These are phyloP conservation scores for Forsythia suspensa DNA, from an alignment of 257 asterid species.

Conservation along the genomic window DNA sequence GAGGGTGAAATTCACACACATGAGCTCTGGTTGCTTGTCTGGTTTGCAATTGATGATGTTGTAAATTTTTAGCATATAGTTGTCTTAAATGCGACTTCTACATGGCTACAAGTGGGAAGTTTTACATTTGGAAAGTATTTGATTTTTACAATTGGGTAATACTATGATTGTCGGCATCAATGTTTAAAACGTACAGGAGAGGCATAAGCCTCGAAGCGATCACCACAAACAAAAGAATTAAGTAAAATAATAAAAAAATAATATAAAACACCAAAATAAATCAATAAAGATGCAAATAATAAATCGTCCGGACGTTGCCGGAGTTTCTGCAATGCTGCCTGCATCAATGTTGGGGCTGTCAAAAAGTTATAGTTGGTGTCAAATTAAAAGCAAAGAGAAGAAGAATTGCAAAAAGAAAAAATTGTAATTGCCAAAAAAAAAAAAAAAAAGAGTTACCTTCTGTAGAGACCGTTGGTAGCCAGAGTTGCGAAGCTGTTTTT, in stretches of 20 bases:
- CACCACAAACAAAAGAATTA: background rate
- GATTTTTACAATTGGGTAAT: background rate
- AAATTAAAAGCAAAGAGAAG: background rate
- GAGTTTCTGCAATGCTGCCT: background rate
- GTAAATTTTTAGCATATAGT: background rate
- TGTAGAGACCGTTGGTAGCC: background rate
- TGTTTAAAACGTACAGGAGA: too few relatives aligned
- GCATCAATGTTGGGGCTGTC: background rate
- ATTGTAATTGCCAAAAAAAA: background rate
- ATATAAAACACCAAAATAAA: background rate
- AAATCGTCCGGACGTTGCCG: background rate
- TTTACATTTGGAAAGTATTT: background rate
- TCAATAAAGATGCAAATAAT: background rate
- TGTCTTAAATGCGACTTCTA: background rate
- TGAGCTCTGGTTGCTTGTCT: background rate
- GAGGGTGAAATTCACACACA: background rate
- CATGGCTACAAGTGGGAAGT: background rate
- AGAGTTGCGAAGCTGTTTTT: background rate
- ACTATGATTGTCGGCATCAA: background rate
- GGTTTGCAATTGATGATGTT: background rate
- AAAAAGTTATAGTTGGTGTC: background rate
- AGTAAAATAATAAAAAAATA: too few relatives aligned
- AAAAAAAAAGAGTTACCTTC: background rate
- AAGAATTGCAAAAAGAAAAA: background rate
- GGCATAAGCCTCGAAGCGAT: background rate